Percentiles rank a stretch among this genome's conserved stretches.
phyloP scores from a whole-genome alignment of 257 asterid genomes.

The Solanum bulbocastanum region DNA sequence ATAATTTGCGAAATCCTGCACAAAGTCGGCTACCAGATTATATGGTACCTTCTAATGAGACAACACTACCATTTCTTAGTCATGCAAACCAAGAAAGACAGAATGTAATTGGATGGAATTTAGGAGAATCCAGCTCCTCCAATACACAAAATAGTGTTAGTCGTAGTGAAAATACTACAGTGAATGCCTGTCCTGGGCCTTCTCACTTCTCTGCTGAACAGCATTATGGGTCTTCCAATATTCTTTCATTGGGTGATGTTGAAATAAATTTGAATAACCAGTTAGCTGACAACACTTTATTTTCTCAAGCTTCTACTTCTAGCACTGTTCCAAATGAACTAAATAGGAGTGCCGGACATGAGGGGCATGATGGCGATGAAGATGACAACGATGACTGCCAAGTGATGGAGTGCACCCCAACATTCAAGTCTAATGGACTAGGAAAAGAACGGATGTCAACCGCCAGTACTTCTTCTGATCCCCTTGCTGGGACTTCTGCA shows the following conservation, averaged over 20 bases:
- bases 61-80: conserved; percentile 24
- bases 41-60: conserved; percentile 31
- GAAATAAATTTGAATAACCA: not conserved
- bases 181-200: conserved; percentile 1
- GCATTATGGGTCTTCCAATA: not conserved
- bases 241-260: conserved; percentile 4
- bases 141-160: conserved; percentile 23
- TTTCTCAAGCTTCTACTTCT: conserved; percentile 7
- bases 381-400: conserved; percentile 49
- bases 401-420: conserved; percentile 35
- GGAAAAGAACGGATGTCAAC: conserved; percentile 25
- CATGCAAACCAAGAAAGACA: conserved; percentile 30
- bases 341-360: not conserved
- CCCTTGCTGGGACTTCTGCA: conserved; percentile 24
- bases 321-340: not conserved
- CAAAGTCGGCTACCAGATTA: conserved; percentile 38
- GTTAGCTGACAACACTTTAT: not conserved
- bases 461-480: conserved; percentile 29
- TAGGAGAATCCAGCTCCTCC: conserved; percentile 67
- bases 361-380: conserved; percentile 2
- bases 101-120: conserved; percentile 38
- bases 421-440: conserved; percentile 27
- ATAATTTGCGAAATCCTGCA: conserved; percentile 36
- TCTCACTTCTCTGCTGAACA: not conserved
- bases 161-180: conserved; percentile 28